Evolutionary conservation across 1,139 yeast species (phyloP).

Genomic region (Yamadazyma oceani): DNA sequence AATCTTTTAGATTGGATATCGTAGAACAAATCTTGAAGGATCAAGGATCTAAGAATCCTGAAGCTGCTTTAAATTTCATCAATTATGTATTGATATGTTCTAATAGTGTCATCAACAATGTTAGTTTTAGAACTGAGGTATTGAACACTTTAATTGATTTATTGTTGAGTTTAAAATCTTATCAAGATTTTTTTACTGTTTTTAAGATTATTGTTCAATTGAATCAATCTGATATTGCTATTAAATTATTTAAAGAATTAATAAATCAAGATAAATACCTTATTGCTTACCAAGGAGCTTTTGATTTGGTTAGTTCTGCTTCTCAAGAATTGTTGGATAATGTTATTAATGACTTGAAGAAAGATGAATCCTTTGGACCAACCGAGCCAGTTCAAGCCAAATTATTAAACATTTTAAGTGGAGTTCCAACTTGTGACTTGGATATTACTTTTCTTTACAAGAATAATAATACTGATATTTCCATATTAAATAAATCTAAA

Average conservation of each 20-base stretch:
- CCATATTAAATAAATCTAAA: constrained; percentile 80
- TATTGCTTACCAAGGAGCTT: constrained; percentile 90
- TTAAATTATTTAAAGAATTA: constrained; percentile 62
- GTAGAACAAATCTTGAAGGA: constrained; percentile 60
- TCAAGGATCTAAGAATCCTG: constrained; percentile 39
- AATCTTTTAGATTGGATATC: constrained; percentile 82
- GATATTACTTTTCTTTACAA: constrained; percentile 84
- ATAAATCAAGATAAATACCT: constrained; percentile 42
- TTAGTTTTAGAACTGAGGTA: constrained; percentile 63
- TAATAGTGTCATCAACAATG: constrained; percentile 58
- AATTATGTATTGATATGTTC: constrained; percentile 79
- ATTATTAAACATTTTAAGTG: constrained; percentile 73
- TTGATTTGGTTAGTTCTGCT: constrained; percentile 89
- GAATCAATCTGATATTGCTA: constrained; percentile 72
- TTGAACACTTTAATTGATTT: constrained; percentile 63
- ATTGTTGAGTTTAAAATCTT: constrained; percentile 55
- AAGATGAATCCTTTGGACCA: constrained; percentile 36
- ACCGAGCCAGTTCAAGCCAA: constrained; percentile 35
- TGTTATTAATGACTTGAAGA: constrained; percentile 49
- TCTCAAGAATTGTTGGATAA: constrained; percentile 85
- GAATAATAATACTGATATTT: constrained; percentile 84
- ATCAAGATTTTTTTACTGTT: constrained; percentile 76
- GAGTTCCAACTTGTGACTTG: constrained; percentile 92
- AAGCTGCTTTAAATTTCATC: constrained; percentile 55
- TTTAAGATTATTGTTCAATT: constrained; percentile 87